Conservation (phyloP, 1,284 basidiomycete genomes). For the Ustilago loliicola region DNA sequence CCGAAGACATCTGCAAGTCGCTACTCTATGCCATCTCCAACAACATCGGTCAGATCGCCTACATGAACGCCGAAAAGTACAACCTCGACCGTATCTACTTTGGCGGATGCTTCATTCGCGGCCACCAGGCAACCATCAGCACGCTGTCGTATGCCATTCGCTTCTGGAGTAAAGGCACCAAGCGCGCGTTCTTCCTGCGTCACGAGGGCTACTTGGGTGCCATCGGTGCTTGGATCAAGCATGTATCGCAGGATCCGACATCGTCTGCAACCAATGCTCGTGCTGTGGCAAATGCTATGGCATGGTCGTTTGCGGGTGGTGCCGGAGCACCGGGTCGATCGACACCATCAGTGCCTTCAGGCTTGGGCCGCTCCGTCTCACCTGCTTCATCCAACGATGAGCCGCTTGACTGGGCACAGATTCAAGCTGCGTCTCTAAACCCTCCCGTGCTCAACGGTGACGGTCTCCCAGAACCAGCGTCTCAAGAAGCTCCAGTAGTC, state of each 20-base stretch:
- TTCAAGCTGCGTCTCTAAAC: slow-evolving; percentile 28
- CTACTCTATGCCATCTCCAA: slow-evolving; percentile 96
- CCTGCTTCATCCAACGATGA: slow-evolving; percentile 32
- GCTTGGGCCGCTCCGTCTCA: slow-evolving; percentile 32
- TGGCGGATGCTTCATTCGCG: slow-evolving; percentile 98
- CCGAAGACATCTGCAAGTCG: slow-evolving; percentile 90
- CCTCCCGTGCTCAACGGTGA: slow-evolving; percentile 38
- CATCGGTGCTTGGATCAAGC: slow-evolving; percentile 70
- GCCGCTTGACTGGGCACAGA: slow-evolving; percentile 34
- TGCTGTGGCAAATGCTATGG: slow-evolving; percentile 35
- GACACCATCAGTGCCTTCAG: slow-evolving; percentile 33
- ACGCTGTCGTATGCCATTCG: slow-evolving; percentile 98
- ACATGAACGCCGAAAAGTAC: slow-evolving; percentile 99
- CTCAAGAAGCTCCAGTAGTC: not conserved
- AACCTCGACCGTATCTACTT: slow-evolving; percentile 97
- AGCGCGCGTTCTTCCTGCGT: slow-evolving; percentile 93
- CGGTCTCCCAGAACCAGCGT: slow-evolving; percentile 29
- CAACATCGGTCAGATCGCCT: slow-evolving; percentile 99
- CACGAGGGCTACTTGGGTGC: slow-evolving; percentile 97
- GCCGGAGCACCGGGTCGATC: slow-evolving; percentile 26
- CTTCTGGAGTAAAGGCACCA: slow-evolving; percentile 99
- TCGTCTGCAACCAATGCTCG: slow-evolving; percentile 21
- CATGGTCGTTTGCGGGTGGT: slow-evolving; percentile 10
- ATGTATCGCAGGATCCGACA: slow-evolving; percentile 52
- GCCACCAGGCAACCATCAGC: slow-evolving; percentile 95